Conservation (phyloP, 306 rosid genomes). For the Argentina anserina region DNA sequence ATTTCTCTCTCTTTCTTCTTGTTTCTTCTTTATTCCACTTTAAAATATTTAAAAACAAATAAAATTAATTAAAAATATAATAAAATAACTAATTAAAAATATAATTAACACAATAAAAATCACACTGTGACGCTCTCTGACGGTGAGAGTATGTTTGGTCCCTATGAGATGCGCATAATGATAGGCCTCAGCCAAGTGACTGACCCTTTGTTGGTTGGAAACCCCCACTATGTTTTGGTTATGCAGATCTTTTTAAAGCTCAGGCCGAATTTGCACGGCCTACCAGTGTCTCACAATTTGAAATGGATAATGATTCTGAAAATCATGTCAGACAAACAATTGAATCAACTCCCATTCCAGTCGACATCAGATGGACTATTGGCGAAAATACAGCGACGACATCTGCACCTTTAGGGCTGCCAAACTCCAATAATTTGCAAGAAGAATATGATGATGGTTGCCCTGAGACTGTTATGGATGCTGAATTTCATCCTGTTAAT, state of each 20-base stretch:
- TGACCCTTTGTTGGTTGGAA: constrained; percentile 90
- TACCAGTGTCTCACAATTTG: constrained; percentile 23
- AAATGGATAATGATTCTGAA: constrained; percentile 35
- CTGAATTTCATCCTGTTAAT: constrained; percentile 26
- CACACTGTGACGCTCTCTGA: too few relatives aligned
- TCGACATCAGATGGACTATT: constrained; percentile 39
- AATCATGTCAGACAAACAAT: constrained; percentile 19
- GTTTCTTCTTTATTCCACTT: too few relatives aligned
- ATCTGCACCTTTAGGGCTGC: constrained; percentile 35
- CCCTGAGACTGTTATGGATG: constrained; percentile 23
- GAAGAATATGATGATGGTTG: constrained; percentile 26
- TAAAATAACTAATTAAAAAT: too few relatives aligned
- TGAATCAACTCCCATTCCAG: constrained; percentile 40
- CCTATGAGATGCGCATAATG: constrained; percentile 36
- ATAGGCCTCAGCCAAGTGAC: constrained; percentile 29
- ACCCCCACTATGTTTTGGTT: constrained; percentile 73
- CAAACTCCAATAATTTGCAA: constrained; percentile 33
- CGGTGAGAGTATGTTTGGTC: constrained; percentile 80
- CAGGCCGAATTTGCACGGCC: constrained; percentile 35
- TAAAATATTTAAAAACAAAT: too few relatives aligned
- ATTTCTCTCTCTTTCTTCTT: too few relatives aligned
- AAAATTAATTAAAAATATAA: too few relatives aligned
- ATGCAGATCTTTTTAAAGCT: constrained; percentile 51
- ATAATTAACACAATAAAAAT: too few relatives aligned
- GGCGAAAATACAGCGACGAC: constrained; percentile 30